A percentile compares a stretch with the other conserved stretches of the same genome.
phyloP scores from a whole-genome alignment of 805 yeast species.

The Starmera quercuum region DNA sequence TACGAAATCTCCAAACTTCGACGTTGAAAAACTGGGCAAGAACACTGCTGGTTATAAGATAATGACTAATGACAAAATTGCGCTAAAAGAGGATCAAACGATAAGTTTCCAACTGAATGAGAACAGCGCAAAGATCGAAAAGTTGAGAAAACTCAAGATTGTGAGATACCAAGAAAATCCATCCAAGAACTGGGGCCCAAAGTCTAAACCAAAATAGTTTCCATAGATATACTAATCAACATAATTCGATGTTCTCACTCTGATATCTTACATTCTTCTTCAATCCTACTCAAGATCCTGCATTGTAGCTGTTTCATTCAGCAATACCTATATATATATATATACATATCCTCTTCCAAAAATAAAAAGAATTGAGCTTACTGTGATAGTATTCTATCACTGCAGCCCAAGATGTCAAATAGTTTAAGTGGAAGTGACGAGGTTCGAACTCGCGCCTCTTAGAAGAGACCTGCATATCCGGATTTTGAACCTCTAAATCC shows the following conservation, averaged over 20 bases:
- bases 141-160: slow-evolving; percentile 66
- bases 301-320: too few species aligned
- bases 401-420: background rate
- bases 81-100: slow-evolving; percentile 20
- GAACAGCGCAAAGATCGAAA: slow-evolving; percentile 47
- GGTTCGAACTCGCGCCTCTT: slow-evolving; percentile 20
- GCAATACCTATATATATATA: too few species aligned
- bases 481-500: background rate
- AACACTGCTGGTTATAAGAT: slow-evolving; percentile 56
- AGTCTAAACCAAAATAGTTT: slow-evolving; percentile 53
- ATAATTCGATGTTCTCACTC: too few species aligned
- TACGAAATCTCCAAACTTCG: slow-evolving; percentile 27
- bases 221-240: too few species aligned
- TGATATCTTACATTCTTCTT: too few species aligned
- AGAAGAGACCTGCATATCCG: slow-evolving; percentile 15
- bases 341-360: too few species aligned
- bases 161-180: slow-evolving; percentile 92
- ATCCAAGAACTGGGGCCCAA: slow-evolving; percentile 95
- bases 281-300: too few species aligned
- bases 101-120: slow-evolving; percentile 58
- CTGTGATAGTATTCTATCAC: too few species aligned
- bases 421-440: slow-evolving; percentile 14
- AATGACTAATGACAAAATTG: slow-evolving; percentile 34
- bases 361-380: too few species aligned
- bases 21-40: slow-evolving; percentile 30